Base-by-base conservation (phyloP, 2,329 filamentous ascomycete species). In the Periconia sp. region DNA sequence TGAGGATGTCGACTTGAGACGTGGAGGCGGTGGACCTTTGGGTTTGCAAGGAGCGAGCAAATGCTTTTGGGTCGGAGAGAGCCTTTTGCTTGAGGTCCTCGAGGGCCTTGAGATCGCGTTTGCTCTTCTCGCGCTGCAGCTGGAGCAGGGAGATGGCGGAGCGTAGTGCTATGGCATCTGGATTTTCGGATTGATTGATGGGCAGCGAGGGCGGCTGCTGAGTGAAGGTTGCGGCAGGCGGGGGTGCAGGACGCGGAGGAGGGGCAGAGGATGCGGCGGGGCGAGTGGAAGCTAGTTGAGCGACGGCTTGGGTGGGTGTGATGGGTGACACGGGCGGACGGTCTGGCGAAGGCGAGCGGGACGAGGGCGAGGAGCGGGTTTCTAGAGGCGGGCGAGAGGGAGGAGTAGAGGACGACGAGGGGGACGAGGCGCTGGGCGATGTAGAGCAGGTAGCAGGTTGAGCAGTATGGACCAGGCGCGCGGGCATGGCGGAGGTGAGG, bases 121-220 rank as follows among this genome's bases (percentile, higher is more conserved):
- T 79, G 41, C 91, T 91, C 70, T 89, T 89, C 66, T 87, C 85
- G 59, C 87, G 87, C 77, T 97, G 93, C 60, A 96, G 81, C 76
- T 96, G 91, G 45, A 97, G 80, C 48, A 96, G 86, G 9, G 90
- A 88, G 55, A 97, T 91, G 44, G 92, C 90, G 23, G 89, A 90
- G 60, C 88, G 87, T 55, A 97, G 81, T 6, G 93, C 93, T 55
- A 97, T 88, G 20, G 89, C 91, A 77, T 97, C 93, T 8, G 91
- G 87, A 68, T 96, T 96, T 47, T 80, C 76, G 55, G 74, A 75
- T 60, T 76, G 74, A 18, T 75, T 75, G 60, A 81, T 80, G 8
- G 79, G 75, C 42, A 76, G 67, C 17, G 77, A 71, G 20, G 75
- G 64, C 23, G 78, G 78, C 53, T 73, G 74, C 14, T 71, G 66